Base-by-base conservation (phyloP, 2,329 filamentous ascomycete genomes). In the Fusarium pininemorale region DNA sequence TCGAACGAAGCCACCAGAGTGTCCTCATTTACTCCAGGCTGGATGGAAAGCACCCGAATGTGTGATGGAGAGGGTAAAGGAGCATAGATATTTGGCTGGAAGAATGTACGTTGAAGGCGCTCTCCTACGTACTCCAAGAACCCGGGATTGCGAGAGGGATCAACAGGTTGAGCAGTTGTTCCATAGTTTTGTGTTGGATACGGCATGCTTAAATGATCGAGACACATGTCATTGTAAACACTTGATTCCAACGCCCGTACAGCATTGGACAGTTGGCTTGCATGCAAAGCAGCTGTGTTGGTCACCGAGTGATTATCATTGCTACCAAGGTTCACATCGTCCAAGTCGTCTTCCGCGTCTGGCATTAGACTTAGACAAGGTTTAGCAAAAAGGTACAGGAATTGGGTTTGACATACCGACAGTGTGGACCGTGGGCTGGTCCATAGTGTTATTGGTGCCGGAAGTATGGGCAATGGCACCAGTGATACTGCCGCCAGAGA, bases 251-350 rank as follows among this genome's bases (percentile, higher is more conserved):
- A 18, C 3, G 39, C 30, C 41, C 0, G 26, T 30, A 37, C 12
- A 22, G 13, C 6, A 18, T 47, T 24, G 16, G 5, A 30, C 3
- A 2, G 0, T 13, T n/a, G 28, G 20, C 4, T 6, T 4, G 12
- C 8, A 14, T 24, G 24, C 4, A 24, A 24, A 3, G 24, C 2
- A 7, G 7, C 20, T 48, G 45, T 48, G 4, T 30, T 48, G 0
- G 14, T 3, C 24, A 14, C 24, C 18, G 24, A 30, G 45, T 5
- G 4, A 50, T 3, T 13, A 16, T 30, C 10, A 50, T 30, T 0
- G 3, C 7, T 6, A 8, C 20, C 22, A 30, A 30, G 4, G 14
- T 30, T 18, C 24, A 47, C 9, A 0, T 5, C 12, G 18, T 47
- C 9, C 26, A 48, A 8, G 7, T n/a, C 5, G 1, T 30, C 4